These are phyloP conservation scores for Aquanectria penicillioides DNA, from an alignment of 2,329 filamentous ascomycete species.

Conservation along the genomic window DNA sequence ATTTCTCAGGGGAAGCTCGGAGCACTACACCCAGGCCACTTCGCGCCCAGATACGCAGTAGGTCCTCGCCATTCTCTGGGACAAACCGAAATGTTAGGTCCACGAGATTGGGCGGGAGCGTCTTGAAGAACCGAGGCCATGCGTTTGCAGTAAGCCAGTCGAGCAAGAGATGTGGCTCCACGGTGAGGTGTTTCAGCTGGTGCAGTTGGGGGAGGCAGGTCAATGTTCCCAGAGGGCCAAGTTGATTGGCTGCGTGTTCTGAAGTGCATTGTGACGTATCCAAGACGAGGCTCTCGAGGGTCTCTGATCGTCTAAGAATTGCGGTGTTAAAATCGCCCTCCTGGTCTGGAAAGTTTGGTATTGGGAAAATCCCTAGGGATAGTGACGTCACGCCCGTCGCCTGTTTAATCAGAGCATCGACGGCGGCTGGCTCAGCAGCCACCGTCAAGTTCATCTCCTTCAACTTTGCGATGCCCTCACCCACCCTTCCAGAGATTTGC, in stretches of 20 bases:
- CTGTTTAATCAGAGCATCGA: background rate
- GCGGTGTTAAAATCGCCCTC: background rate
- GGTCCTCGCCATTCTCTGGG: background rate
- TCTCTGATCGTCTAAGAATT: background rate
- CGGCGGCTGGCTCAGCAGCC: background rate
- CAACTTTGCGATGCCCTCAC: background rate
- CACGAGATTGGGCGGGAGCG: background rate
- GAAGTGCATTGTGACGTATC: background rate
- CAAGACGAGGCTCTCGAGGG: background rate
- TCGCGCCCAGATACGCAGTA: conserved; percentile 1
- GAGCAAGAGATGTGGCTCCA: background rate
- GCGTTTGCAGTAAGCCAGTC: background rate
- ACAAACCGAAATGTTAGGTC: background rate
- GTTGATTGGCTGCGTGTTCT: background rate
- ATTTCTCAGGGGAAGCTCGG: background rate
- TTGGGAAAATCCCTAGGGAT: background rate
- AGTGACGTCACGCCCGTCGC: background rate
- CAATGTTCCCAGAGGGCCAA: background rate
- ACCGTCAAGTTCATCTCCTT: background rate
- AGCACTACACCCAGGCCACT: background rate
- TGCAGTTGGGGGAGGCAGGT: background rate
- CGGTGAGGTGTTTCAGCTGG: background rate
- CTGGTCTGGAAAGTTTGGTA: background rate
- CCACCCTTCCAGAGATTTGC: background rate
- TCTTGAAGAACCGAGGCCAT: background rate